phyloP scores from a whole-genome alignment of 2,329 filamentous ascomycete species.

The Diplodia mutila region DNA sequence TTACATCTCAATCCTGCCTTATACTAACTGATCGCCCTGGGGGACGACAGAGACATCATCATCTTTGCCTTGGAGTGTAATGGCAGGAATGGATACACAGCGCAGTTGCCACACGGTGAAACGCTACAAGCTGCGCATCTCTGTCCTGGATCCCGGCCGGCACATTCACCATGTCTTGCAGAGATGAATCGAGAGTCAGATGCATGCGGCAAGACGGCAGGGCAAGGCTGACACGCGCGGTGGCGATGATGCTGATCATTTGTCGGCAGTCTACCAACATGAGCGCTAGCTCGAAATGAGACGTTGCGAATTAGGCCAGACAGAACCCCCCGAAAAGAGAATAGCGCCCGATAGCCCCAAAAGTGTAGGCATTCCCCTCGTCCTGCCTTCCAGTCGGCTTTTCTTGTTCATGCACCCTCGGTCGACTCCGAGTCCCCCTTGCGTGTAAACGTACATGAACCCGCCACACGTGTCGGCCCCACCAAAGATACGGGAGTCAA shows the following conservation, averaged over 20 bases:
- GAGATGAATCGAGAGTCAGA: no score
- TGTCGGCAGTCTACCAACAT: background rate
- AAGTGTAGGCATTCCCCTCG: background rate
- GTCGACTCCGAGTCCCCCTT: no score
- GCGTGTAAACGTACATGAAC: no score
- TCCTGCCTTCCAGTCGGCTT: background rate
- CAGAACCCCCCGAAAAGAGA: slow-evolving; percentile 8
- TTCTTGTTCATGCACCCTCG: no score
- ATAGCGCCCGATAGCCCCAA: slow-evolving; percentile 4
- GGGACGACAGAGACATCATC: background rate
- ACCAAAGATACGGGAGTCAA: slow-evolving; percentile 39
- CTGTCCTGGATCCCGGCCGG: background rate
- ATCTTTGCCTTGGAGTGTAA: background rate
- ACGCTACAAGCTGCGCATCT: background rate
- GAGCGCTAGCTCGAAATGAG: slow-evolving; percentile 6
- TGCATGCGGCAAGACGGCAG: no score
- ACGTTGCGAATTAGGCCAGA: slow-evolving; percentile 4
- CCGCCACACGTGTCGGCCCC: slow-evolving; percentile 37
- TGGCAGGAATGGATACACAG: background rate
- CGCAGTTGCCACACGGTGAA: background rate
- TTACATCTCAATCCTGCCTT: background rate
- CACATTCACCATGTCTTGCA: no score
- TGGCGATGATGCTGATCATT: no score
- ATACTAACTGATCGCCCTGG: background rate
- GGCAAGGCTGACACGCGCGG: no score